A percentile compares a stretch with the other conserved stretches of the same genome.
These are phyloP conservation scores for Annulohypoxylon moriforme DNA, from an alignment of 495 filamentous ascomycete species.

Conservation along the genomic window DNA sequence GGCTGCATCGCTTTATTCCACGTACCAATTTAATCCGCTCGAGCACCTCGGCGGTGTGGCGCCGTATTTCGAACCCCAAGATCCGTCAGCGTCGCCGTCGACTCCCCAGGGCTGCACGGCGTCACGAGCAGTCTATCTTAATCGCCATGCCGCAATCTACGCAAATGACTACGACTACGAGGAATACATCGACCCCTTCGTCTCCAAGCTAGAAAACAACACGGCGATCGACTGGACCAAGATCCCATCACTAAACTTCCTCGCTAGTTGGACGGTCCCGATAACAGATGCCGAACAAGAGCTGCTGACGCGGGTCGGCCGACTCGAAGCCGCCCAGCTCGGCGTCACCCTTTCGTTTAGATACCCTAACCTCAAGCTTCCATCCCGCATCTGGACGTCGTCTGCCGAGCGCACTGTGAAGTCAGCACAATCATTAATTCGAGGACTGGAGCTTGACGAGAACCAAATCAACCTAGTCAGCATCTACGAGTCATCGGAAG, in stretches of 20 bases:
- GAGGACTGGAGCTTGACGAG: slow-evolving; percentile 56
- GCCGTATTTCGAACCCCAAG: slow-evolving; percentile 61
- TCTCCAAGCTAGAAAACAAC: slow-evolving; percentile 57
- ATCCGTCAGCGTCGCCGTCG: slow-evolving; percentile 53
- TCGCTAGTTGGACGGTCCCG: slow-evolving; percentile 55
- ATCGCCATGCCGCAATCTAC: slow-evolving; percentile 62
- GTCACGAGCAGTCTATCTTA: slow-evolving; percentile 56
- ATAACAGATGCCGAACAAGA: slow-evolving; percentile 57
- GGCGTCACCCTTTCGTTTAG: slow-evolving; percentile 55
- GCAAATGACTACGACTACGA: slow-evolving; percentile 63
- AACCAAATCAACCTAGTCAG: slow-evolving; percentile 55
- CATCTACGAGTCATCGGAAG: slow-evolving; percentile 52
- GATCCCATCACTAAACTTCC: slow-evolving; percentile 54
- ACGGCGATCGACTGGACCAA: slow-evolving; percentile 52
- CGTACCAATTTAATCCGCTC: slow-evolving; percentile 59
- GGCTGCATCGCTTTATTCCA: slow-evolving; percentile 46
- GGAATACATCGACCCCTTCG: slow-evolving; percentile 60
- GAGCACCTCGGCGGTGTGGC: slow-evolving; percentile 61
- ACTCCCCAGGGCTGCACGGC: slow-evolving; percentile 57
- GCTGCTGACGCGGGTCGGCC: slow-evolving; percentile 57
- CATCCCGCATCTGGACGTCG: slow-evolving; percentile 60
- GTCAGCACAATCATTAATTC: slow-evolving; percentile 56
- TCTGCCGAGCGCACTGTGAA: slow-evolving; percentile 60
- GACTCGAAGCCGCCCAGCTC: slow-evolving; percentile 56
- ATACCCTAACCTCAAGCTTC: slow-evolving; percentile 56